Conservation (phyloP, 257 asterid species). For the Coffea canephora region DNA sequence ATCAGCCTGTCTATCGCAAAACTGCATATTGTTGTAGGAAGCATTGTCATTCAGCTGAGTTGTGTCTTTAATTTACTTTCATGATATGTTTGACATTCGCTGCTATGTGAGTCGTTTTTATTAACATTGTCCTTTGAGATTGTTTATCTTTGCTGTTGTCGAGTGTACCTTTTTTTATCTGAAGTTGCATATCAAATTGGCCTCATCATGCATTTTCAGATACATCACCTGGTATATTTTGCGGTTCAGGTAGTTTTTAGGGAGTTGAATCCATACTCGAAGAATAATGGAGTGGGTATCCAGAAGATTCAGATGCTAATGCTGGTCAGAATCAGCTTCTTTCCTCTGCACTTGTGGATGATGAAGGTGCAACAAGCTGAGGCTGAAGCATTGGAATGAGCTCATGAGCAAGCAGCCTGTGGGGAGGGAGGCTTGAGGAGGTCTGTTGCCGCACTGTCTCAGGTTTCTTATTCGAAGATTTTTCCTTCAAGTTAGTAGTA, state of each 20-base stretch:
- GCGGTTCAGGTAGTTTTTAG: constrained; percentile 38
- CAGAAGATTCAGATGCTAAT: constrained; percentile 59
- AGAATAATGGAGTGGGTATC: constrained; percentile 74
- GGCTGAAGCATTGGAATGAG: constrained; percentile 88
- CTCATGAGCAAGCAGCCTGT: constrained; percentile 93
- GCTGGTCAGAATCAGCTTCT: constrained; percentile 37
- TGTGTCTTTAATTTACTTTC: not conserved
- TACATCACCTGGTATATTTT: not conserved
- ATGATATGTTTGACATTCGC: not conserved
- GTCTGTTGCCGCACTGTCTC: constrained; percentile 26
- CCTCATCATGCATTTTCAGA: not conserved
- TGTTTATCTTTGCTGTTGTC: not conserved
- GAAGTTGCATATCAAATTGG: too few species aligned
- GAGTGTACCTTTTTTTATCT: not conserved
- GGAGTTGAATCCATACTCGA: constrained; percentile 80
- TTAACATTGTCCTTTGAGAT: not conserved
- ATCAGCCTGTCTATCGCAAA: too few species aligned
- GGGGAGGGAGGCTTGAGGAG: constrained; percentile 79
- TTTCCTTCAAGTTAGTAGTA: constrained; percentile 5
- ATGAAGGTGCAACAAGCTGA: constrained; percentile 99
- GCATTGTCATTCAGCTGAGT: not conserved
- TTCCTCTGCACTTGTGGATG: constrained; percentile 72
- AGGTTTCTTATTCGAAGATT: constrained; percentile 2
- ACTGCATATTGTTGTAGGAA: not conserved
- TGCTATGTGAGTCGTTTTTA: not conserved